Base-by-base conservation (phyloP, 495 filamentous ascomycete species). In the Copromyces sp. region DNA sequence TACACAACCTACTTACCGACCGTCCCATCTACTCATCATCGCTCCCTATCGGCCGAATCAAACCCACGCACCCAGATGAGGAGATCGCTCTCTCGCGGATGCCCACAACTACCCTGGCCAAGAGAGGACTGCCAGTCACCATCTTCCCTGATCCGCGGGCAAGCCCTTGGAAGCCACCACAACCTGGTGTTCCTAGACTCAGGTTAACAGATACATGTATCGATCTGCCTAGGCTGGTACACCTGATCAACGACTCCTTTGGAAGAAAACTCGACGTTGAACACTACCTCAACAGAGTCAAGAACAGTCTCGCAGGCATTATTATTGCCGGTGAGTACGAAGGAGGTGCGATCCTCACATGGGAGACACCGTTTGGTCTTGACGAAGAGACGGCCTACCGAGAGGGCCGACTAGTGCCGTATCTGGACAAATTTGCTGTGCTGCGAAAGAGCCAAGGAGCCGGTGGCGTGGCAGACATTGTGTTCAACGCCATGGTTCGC, bases 401-500 rank as follows among this genome's bases (percentile, higher is more conserved):
- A 24, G 84, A 83, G 61, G 82, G 83, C 9, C 83, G 89, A 4
- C 86, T 93, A 79, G 91, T 99, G 0, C 96, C 95, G 0, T 99
- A 99, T 80, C 83, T 99, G 32, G 95, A 99, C 79, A 99, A 99
- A 82, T 99, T 99, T 78, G 95, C 95, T 4, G 95, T 98, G 3
- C 85, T 96, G 5, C 94, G 92, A 77, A 88, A 90, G 72, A 91
- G 89, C 68, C 95, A 99, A 80, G 95, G 95, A 1, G 90, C 92
- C 1, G 94, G 95, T 0, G 94, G 94, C 16, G 94, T 98, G 5
- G 95, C 96, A 1, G 95, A 99, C 75, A 89, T 98, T 29, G 90
- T 99, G 6, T 99, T 98, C 82, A 97, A 94, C 74, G 90, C 93
- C 20, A 97, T 99, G 93, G 92, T 97, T 38, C 89, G 91, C 35